A percentile compares a stretch with the other conserved stretches of the same genome.
Evolutionary conservation across 441 rosid species (phyloP).

Genomic region (Populus hybrid): DNA sequence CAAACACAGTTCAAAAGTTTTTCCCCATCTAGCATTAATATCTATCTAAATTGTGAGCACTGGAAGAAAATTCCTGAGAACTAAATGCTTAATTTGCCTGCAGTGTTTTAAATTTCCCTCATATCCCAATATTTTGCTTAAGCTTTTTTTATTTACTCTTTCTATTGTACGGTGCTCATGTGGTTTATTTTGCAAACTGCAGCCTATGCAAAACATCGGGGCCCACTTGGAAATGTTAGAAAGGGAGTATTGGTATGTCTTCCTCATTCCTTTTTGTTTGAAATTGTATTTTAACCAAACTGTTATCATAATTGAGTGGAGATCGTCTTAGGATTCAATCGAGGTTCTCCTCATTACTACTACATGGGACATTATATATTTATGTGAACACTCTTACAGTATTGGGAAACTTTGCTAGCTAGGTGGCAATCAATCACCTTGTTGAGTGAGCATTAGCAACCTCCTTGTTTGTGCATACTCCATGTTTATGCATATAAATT

Average conservation of each 20-base stretch:
- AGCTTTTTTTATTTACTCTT: background rate
- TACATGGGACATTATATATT: background rate
- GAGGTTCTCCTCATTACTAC: background rate
- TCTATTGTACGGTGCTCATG: slow-evolving; percentile 8
- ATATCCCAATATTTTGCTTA: background rate
- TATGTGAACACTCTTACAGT: too few relatives aligned
- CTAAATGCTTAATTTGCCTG: background rate
- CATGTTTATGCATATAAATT: background rate
- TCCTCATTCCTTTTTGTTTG: slow-evolving; percentile 6
- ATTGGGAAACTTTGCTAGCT: too few relatives aligned
- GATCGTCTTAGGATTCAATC: background rate
- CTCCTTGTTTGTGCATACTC: background rate
- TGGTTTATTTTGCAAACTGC: slow-evolving; percentile 22
- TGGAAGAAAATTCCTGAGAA: background rate
- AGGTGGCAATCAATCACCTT: too few relatives aligned
- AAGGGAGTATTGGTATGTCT: slow-evolving; percentile 94
- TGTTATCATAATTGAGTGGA: background rate
- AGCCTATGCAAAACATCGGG: slow-evolving; percentile 83
- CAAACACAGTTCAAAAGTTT: background rate
- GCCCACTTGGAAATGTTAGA: slow-evolving; percentile 91
- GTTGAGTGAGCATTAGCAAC: background rate
- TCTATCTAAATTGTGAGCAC: background rate
- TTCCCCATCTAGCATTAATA: background rate
- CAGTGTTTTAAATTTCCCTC: background rate
- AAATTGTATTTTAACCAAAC: background rate